Evolutionary conservation across 164 flowering plant species (phyloP).

Genomic region (Macadamia tetraphylla): DNA sequence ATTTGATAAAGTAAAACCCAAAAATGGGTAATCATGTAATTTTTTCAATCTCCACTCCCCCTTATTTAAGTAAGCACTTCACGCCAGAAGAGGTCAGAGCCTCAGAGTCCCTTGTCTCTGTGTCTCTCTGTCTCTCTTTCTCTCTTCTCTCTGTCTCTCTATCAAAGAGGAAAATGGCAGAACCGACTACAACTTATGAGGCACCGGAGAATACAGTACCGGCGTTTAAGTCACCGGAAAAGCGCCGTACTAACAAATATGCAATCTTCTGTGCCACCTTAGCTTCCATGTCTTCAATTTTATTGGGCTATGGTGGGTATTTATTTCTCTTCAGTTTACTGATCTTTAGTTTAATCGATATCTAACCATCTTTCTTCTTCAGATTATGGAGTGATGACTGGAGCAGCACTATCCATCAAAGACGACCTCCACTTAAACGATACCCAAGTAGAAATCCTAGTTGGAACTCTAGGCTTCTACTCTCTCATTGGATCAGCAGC

Average conservation of each 20-base stretch:
- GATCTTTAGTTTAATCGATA: neutral
- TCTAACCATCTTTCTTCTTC: neutral
- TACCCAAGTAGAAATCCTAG: constrained; percentile 27
- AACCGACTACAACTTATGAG: neutral
- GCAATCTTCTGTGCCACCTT: constrained; percentile 56
- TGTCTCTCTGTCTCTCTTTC: no score
- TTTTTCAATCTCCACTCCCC: no score
- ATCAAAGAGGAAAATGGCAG: neutral
- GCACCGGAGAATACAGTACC: neutral
- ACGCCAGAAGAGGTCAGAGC: no score
- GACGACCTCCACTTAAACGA: constrained; percentile 30
- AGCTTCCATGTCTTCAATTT: constrained; percentile 66
- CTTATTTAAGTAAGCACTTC: no score
- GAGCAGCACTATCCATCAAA: constrained; percentile 39
- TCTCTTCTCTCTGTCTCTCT: no score
- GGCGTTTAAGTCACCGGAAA: constrained; percentile 10
- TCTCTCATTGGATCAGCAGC: constrained; percentile 38
- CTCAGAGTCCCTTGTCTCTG: no score
- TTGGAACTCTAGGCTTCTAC: constrained; percentile 35
- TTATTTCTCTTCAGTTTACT: neutral
- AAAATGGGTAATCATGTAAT: no score
- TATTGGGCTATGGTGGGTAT: constrained; percentile 60
- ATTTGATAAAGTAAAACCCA: no score
- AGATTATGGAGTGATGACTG: constrained; percentile 65
- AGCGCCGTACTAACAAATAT: constrained; percentile 40